Evolutionary conservation across 495 filamentous ascomycete genomes (phyloP), one percentile per base, ranked within the genome.

Genomic region (Penicillium parvum): DNA sequence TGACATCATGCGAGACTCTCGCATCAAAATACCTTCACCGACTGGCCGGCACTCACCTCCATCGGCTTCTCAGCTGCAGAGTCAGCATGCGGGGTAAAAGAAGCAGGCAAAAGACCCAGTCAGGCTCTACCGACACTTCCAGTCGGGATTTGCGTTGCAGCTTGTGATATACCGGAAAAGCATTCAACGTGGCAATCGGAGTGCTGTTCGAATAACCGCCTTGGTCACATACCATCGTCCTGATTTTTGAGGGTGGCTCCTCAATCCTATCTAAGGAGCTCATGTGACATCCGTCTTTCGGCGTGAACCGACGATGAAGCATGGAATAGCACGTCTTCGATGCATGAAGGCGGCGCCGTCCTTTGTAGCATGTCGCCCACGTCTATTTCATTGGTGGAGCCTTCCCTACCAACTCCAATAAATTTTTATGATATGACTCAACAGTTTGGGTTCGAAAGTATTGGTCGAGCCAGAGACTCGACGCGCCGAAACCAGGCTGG

Each of bases 21-120:
- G n/a, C n/a, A n/a, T n/a, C n/a, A n/a, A n/a, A n/a, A n/a, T 23
- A 27, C 28, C 20, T 28, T 46, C 43, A 39, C 43, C 36, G 43
- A 46, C 27, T 46, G 43, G 43, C 27, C 28, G 35, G 34, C 20
- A 46, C 35, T 46, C 14, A 38, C 35, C n/a, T 39, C 23, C 35
- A n/a, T 16, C 21, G 21, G 28, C 14, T 8, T 16, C 26, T 27
- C 25, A 19, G 3, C 35, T 40, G 28, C 36, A 39, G 17, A 45
- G 34, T 14, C 34, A 26, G n/a, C 27, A 23, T 45, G 34, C 43
- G 23, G 36, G 36, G 44, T 40, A 32, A 12, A 17, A 34, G 8
- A 14, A 8, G 15, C 17, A 6, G 10, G 12, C 21, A 28, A 22
- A 2, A 34, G 5, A 35, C 0, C 34, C 6, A n/a, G 29, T 19